Percentiles rank a stretch among this genome's conserved stretches.
These are phyloP conservation scores for Sarocladium oryzae DNA, from an alignment of 2,329 filamentous ascomycete genomes.

Conservation along the genomic window DNA sequence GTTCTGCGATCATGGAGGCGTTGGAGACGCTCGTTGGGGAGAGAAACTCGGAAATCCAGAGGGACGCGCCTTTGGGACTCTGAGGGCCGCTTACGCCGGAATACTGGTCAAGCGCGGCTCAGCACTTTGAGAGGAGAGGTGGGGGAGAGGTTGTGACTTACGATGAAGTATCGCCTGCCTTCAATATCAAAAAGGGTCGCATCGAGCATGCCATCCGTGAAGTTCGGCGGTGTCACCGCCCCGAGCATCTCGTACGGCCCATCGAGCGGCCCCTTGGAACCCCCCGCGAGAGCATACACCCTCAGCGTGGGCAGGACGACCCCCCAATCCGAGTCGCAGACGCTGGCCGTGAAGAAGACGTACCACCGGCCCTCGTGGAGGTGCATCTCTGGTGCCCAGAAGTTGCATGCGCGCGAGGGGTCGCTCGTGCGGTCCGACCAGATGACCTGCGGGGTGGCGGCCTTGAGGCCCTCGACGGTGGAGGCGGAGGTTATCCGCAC, in stretches of 20 bases:
- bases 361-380: slow-evolving; percentile 15
- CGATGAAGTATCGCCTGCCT: slow-evolving; percentile 1
- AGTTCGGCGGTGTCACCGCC: slow-evolving; percentile 13
- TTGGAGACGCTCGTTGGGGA: slow-evolving; percentile 11
- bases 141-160: background rate
- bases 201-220: slow-evolving; percentile 15
- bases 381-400: slow-evolving; percentile 17
- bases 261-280: slow-evolving; percentile 11
- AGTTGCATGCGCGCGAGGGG: slow-evolving; percentile 12
- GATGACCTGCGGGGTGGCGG: slow-evolving; percentile 9
- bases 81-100: slow-evolving; percentile 13
- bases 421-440: slow-evolving; percentile 13
- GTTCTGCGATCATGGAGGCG: slow-evolving; percentile 15
- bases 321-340: slow-evolving; percentile 13
- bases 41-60: slow-evolving; percentile 15
- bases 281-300: slow-evolving; percentile 12
- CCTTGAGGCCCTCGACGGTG: slow-evolving; percentile 16
- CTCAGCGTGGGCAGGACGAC: slow-evolving; percentile 14
- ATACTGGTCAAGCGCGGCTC: no score
- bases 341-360: slow-evolving; percentile 16
- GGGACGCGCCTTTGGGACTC: slow-evolving; percentile 15
- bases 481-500: slow-evolving; percentile 13
- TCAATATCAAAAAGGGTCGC: slow-evolving; percentile 8
- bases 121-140: no score
- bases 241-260: slow-evolving; percentile 10